Percentiles rank a stretch among this genome's conserved stretches.
phyloP scores from a whole-genome alignment of 2,329 filamentous ascomycete genomes.

The Thelonectria olida region DNA sequence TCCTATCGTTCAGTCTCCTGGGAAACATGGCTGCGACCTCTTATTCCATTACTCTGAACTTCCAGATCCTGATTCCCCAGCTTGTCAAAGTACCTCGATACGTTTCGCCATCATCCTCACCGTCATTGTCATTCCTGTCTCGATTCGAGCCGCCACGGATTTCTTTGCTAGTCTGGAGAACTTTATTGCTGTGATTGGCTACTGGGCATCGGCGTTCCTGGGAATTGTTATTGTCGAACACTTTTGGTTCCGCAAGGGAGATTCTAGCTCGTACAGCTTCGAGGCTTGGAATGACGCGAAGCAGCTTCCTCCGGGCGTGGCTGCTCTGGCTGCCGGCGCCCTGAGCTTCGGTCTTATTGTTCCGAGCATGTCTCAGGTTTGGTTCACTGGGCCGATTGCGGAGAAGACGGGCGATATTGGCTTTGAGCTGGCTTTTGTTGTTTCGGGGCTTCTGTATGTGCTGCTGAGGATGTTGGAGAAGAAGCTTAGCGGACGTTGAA shows the following conservation, averaged over 20 bases:
- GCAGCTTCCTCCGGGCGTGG: conserved; percentile 49
- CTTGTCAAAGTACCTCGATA: conserved; percentile 49
- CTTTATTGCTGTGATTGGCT: conserved; percentile 53
- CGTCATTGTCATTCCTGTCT: conserved; percentile 50
- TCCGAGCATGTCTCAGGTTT: conserved; percentile 63
- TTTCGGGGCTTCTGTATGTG: conserved; percentile 50
- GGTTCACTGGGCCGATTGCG: conserved; percentile 65
- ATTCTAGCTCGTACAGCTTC: conserved; percentile 50
- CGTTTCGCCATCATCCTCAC: conserved; percentile 47
- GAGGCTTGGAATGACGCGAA: conserved; percentile 52
- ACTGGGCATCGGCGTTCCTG: conserved; percentile 53
- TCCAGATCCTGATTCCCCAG: conserved; percentile 47
- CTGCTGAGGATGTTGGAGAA: conserved; percentile 52
- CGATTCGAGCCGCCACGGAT: conserved; percentile 47
- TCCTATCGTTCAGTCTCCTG: conserved; percentile 45
- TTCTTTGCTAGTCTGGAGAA: conserved; percentile 53
- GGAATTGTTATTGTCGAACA: conserved; percentile 51
- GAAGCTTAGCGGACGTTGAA: conserved; percentile 21
- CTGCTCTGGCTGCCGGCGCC: conserved; percentile 51
- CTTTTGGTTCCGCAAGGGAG: conserved; percentile 49
- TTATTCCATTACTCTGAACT: conserved; percentile 47
- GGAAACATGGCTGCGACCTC: conserved; percentile 47
- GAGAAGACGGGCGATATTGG: conserved; percentile 65
- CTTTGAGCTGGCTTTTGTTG: conserved; percentile 65
- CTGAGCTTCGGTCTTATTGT: conserved; percentile 56